Percentiles rank a stretch among this genome's conserved stretches.
These are phyloP conservation scores for Candida tetrigidarum DNA, from an alignment of 1,139 yeast species.

Conservation along the genomic window DNA sequence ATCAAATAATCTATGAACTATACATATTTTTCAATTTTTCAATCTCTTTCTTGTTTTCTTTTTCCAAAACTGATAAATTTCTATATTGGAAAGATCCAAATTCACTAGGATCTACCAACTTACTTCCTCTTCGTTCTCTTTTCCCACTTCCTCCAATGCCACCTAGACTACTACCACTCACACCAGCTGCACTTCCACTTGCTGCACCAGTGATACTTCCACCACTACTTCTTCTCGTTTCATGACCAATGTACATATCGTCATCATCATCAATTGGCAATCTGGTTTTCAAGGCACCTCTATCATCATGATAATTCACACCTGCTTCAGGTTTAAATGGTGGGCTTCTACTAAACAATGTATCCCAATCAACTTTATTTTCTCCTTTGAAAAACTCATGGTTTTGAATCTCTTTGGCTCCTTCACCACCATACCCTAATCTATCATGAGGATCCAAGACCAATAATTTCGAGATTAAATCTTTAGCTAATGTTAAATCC, in stretches of 20 bases:
- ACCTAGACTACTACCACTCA: conserved; percentile 33
- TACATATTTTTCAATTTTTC: conserved; percentile 61
- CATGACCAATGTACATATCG: conserved; percentile 21
- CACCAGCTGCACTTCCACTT: conserved; percentile 64
- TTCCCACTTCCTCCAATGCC: conserved; percentile 27
- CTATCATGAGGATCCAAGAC: conserved; percentile 65
- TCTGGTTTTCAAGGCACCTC: conserved; percentile 80
- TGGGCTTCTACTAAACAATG: conserved; percentile 73
- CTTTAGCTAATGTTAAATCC: conserved; percentile 45
- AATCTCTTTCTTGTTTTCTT: conserved; percentile 92
- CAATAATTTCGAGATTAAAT: conserved; percentile 67
- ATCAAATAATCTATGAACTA: conserved; percentile 4
- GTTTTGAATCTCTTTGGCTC: conserved; percentile 74
- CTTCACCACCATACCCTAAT: conserved; percentile 81
- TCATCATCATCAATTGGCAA: conserved; percentile 56
- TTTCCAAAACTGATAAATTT: conserved; percentile 86
- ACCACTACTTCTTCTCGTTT: not conserved
- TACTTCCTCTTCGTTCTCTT: conserved; percentile 67
- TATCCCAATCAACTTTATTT: conserved; percentile 76
- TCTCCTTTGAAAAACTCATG: conserved; percentile 76
- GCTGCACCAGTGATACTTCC: not conserved
- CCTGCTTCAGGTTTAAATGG: conserved; percentile 93
- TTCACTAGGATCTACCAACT: conserved; percentile 75
- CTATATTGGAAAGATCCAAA: conserved; percentile 95
- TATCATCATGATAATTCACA: conserved; percentile 83